Evolutionary conservation across 306 rosid genomes (phyloP).

Genomic region (Rosa multiflora): DNA sequence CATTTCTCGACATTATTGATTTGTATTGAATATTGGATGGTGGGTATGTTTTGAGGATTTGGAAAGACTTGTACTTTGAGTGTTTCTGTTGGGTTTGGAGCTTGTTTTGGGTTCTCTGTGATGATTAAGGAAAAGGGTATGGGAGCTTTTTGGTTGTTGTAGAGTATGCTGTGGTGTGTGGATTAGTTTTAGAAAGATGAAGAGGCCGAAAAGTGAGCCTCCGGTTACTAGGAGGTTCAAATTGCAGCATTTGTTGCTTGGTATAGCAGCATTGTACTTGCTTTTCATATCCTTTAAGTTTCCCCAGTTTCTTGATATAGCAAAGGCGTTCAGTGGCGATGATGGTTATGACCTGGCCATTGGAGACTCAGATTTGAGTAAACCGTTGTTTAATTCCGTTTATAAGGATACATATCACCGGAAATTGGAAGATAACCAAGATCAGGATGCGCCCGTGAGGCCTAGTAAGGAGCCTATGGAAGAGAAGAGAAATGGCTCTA

Average conservation of each 20-base stretch:
- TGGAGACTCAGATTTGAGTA: slow-evolving; percentile 58
- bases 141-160: slow-evolving; percentile 36
- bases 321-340: slow-evolving; percentile 69
- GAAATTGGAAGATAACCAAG: slow-evolving; percentile 63
- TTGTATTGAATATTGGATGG: slow-evolving; percentile 18
- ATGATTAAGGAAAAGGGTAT: slow-evolving; percentile 26
- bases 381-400: slow-evolving; percentile 57
- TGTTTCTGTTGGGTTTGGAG: slow-evolving; percentile 16
- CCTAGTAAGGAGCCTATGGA: slow-evolving; percentile 68
- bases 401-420: slow-evolving; percentile 76
- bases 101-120: slow-evolving; percentile 29
- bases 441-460: slow-evolving; percentile 61
- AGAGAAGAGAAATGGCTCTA: slow-evolving; percentile 42
- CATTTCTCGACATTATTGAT: slow-evolving; percentile 15
- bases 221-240: slow-evolving; percentile 64
- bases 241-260: slow-evolving; percentile 70
- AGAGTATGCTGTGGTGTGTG: slow-evolving; percentile 27
- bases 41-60: slow-evolving; percentile 22
- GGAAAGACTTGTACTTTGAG: background rate
- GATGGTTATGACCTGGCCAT: slow-evolving; percentile 50
- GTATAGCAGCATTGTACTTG: slow-evolving; percentile 68
- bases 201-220: slow-evolving; percentile 68
- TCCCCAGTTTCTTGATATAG: slow-evolving; percentile 60
- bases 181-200: slow-evolving; percentile 44
- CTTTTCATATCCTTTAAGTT: slow-evolving; percentile 74